Evolutionary conservation across 768 basidiomycete genomes (phyloP).

Genomic region (Rhodotorula paludigena): DNA sequence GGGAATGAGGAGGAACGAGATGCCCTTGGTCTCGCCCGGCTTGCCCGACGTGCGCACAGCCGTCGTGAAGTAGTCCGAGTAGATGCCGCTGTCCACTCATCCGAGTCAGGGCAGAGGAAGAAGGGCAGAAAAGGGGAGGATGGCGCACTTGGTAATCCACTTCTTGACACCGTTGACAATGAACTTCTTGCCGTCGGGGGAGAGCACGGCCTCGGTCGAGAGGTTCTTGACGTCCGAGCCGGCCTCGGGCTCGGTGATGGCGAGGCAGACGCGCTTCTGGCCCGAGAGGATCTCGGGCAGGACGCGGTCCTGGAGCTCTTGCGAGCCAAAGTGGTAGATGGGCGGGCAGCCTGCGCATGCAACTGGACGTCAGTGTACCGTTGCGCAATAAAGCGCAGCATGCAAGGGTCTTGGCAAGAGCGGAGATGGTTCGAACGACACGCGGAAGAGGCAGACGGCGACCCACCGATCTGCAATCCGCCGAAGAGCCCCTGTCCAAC

Average conservation of each 20-base stretch:
- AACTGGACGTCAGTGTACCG: no score
- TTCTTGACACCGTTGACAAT: constrained; percentile 37
- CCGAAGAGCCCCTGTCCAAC: constrained; percentile 35
- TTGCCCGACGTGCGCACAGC: constrained; percentile 44
- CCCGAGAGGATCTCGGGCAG: constrained; percentile 39
- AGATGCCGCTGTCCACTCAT: constrained; percentile 29
- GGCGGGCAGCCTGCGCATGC: constrained; percentile 21
- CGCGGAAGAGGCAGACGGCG: background rate
- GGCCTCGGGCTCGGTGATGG: constrained; percentile 42
- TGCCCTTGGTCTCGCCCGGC: constrained; percentile 35
- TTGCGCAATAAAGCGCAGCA: no score
- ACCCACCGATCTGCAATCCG: constrained; percentile 29
- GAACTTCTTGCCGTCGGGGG: constrained; percentile 39
- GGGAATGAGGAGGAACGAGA: constrained; percentile 41
- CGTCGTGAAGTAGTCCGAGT: constrained; percentile 44
- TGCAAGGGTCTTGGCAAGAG: background rate
- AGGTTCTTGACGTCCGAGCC: constrained; percentile 43
- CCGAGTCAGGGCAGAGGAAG: background rate
- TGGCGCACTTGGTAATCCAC: constrained; percentile 39
- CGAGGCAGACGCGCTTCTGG: constrained; percentile 42
- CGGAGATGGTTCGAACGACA: background rate
- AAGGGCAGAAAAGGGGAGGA: background rate
- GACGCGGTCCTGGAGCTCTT: constrained; percentile 36
- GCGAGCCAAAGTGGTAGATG: constrained; percentile 36
- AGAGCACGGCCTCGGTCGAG: constrained; percentile 37